phyloP scores from a whole-genome alignment of 257 asterid species.

The Linaria vulgaris region DNA sequence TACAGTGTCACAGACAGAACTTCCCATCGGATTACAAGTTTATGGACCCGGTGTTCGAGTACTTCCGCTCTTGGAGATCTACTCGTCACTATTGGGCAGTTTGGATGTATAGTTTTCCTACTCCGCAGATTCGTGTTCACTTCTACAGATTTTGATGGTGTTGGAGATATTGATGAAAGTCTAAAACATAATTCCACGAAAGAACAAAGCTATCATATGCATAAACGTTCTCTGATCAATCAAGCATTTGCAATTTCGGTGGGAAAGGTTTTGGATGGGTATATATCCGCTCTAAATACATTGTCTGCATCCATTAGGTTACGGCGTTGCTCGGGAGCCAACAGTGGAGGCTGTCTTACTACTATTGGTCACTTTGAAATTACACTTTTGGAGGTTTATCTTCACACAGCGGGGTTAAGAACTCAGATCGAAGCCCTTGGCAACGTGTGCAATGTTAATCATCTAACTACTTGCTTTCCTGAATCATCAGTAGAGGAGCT shows the following conservation, averaged over 20 bases:
- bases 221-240: constrained; percentile 58
- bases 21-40: constrained; percentile 61
- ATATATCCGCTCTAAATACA: constrained; percentile 73
- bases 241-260: constrained; percentile 94
- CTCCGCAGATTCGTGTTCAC: constrained; percentile 74
- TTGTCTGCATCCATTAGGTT: constrained; percentile 67
- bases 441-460: constrained; percentile 67
- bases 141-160: constrained; percentile 40
- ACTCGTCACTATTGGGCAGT: constrained; percentile 72
- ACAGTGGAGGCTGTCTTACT: constrained; percentile 70
- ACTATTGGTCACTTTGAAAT: constrained; percentile 70
- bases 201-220: constrained; percentile 25
- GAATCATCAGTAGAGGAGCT: constrained; percentile 52
- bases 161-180: constrained; percentile 32
- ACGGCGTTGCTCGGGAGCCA: constrained; percentile 55
- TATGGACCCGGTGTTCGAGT: constrained; percentile 82
- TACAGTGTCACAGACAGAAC: constrained; percentile 82
- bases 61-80: constrained; percentile 76
- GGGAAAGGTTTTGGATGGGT: constrained; percentile 74
- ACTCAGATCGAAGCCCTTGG: constrained; percentile 93
- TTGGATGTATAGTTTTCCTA: constrained; percentile 70
- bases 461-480: constrained; percentile 56
- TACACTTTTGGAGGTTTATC: constrained; percentile 81
- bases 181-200: constrained; percentile 30
- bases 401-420: constrained; percentile 75